Evolutionary conservation across 192 early-diverging fungal species (phyloP).

Genomic region (Paraglomus brasilianum): DNA sequence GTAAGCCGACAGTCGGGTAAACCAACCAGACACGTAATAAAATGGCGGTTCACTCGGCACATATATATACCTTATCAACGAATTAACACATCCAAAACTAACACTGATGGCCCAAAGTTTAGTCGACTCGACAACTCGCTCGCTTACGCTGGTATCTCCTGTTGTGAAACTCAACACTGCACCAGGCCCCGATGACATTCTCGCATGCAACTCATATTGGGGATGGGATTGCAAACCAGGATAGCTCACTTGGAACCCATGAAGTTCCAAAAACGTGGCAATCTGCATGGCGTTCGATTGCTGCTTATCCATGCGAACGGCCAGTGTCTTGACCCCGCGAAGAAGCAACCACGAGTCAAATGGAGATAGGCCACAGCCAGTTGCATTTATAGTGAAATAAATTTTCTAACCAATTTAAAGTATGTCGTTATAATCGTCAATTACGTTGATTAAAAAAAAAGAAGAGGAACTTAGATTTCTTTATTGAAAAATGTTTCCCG

Average conservation of each 20-base stretch:
- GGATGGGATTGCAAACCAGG: constrained; percentile 84
- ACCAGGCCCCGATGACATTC: constrained; percentile 81
- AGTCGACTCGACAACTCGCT: constrained; percentile 79
- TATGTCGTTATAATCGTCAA: neutral
- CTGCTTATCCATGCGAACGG: constrained; percentile 94
- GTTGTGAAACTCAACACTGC: constrained; percentile 96
- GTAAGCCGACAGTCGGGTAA: constrained; percentile 12
- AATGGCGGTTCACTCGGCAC: neutral
- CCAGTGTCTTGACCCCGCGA: constrained; percentile 93
- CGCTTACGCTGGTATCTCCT: constrained; percentile 73
- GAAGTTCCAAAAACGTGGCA: constrained; percentile 76
- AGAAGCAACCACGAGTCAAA: constrained; percentile 93
- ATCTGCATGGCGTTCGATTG: constrained; percentile 80
- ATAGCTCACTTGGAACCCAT: constrained; percentile 84
- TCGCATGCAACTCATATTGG: constrained; percentile 77
- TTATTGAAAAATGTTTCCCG: neutral
- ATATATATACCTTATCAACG: constrained; percentile 76
- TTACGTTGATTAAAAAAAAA: constrained; percentile 3
- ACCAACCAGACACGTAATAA: neutral
- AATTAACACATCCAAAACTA: constrained; percentile 98
- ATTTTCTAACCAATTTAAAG: constrained; percentile 54
- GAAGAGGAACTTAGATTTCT: neutral
- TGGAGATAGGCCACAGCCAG: constrained; percentile 83
- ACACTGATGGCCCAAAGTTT: constrained; percentile 91
- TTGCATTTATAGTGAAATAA: constrained; percentile 94